Percentiles rank a stretch among this genome's conserved stretches.
phyloP scores from a whole-genome alignment of 495 filamentous ascomycete species.

The Hyaloscypha bicolor region DNA sequence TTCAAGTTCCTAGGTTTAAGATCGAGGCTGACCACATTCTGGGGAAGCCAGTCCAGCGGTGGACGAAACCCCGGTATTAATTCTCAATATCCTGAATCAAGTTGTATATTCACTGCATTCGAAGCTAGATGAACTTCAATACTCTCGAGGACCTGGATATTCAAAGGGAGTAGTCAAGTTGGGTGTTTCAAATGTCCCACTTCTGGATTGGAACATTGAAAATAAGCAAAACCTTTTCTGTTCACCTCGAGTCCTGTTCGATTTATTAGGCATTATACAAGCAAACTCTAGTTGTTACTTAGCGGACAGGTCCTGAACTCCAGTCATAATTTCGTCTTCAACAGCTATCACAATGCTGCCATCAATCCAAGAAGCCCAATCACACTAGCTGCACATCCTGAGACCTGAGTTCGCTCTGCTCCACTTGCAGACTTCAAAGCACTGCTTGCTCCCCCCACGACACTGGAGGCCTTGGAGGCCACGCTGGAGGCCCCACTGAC shows the following conservation, averaged over 20 bases:
- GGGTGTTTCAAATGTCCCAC: too few species aligned
- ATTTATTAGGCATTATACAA: not conserved
- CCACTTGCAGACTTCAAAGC: not conserved
- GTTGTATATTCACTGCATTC: too few species aligned
- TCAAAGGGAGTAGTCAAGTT: too few species aligned
- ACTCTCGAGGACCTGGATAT: too few species aligned
- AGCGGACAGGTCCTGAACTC: not conserved
- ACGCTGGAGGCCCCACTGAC: conserved; percentile 10
- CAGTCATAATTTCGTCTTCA: not conserved
- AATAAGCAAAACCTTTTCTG: not conserved
- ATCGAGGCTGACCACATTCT: not conserved
- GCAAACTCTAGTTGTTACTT: not conserved
- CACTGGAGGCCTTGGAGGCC: conserved; percentile 5
- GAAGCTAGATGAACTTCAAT: too few species aligned
- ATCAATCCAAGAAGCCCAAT: conserved; percentile 18
- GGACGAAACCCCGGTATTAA: too few species aligned
- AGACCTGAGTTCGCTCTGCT: conserved; percentile 4
- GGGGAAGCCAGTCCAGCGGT: too few species aligned
- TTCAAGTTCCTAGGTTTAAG: too few species aligned
- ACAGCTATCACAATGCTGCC: conserved; percentile 11
- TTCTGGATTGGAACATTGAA: not conserved
- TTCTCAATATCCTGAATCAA: too few species aligned
- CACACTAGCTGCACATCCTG: conserved; percentile 8
- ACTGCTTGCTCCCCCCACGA: not conserved
- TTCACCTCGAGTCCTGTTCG: not conserved